These are phyloP conservation scores for Suillus fuscotomentosus DNA, from an alignment of 768 basidiomycete species.

Conservation along the genomic window DNA sequence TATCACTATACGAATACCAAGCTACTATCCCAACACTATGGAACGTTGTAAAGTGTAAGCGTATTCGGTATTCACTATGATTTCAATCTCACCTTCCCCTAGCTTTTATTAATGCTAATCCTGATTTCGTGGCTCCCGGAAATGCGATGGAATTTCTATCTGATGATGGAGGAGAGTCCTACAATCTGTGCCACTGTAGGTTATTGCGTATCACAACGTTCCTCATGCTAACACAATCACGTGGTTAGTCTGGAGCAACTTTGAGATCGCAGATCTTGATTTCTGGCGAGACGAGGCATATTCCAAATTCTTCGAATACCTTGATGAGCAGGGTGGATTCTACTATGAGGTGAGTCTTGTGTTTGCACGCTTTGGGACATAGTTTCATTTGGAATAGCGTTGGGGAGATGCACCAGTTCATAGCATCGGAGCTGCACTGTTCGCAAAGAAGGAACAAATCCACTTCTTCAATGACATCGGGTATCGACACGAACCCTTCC, in stretches of 20 bases:
- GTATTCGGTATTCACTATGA: conserved; percentile 1
- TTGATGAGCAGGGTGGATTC: conserved; percentile 84
- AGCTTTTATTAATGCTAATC: conserved; percentile 70
- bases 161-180: conserved; percentile 64
- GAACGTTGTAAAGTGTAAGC: conserved; percentile 64
- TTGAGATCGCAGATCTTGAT: conserved; percentile 86
- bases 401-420: conserved; percentile 92
- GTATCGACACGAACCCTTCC: conserved; percentile 78
- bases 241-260: conserved; percentile 64
- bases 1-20: conserved; percentile 75
- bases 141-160: conserved; percentile 77
- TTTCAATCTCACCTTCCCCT: conserved; percentile 4
- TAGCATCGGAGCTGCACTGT: conserved; percentile 76
- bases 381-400: conserved; percentile 36
- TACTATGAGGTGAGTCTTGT: conserved; percentile 75
- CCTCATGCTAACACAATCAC: neutral
- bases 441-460: conserved; percentile 70
- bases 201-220: conserved; percentile 15
- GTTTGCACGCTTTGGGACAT: neutral
- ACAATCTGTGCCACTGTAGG: conserved; percentile 79
- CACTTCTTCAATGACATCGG: conserved; percentile 88
- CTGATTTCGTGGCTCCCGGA: conserved; percentile 55
- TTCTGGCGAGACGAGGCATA: conserved; percentile 89
- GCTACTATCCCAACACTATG: conserved; percentile 83
- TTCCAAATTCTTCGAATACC: conserved; percentile 75